Evolutionary conservation across 345 rosid species (phyloP), one percentile per base, ranked within the genome.

Genomic region (Arabidopsis suecica): DNA sequence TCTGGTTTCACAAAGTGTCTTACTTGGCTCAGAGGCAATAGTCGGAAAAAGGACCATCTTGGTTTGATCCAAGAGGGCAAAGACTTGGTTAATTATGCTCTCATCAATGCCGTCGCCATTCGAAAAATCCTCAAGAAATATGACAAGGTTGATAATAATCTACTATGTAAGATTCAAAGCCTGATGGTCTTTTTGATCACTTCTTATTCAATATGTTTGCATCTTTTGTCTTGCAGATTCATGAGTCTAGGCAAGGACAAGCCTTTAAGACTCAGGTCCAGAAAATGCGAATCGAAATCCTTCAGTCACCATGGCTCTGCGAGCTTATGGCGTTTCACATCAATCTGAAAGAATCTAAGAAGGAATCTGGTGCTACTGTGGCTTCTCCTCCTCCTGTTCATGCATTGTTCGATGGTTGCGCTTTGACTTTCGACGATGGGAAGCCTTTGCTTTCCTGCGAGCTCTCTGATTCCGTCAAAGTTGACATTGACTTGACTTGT

Each of bases 241-340:
- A 95, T 78, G 85, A 84, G 75, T 92, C 97, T 34, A 92, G 83
- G 68, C 96, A 92, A 89, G 99, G 99, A 36, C 97, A 90, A 82
- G 91, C 88, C 55, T 95, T 95, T 80, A 89, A 84, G 86, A 86
- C 97, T 7, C 87, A 87, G 56, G 91, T 88, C 2, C 97, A 89
- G 71, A 87, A 85, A 42, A 86, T 95, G 97, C 89, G 87, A 65
- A 80, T 89, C 11, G 97, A 95, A 71, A 95, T 95, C 79, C 93
- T 95, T 51, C 96, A 89, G 42, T 95, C 99, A 22, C 97, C 97
- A 9, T 91, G 97, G 97, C 88, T 91, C 5, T 90, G 93, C 34
- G 97, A 95, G 81, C 97, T 91, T 30, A 88, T 88, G 83, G 99
- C 97, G 69, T 90, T 90, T 78, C 96, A 90, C 73, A 87, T 95